Evolutionary conservation across 495 filamentous ascomycete species (phyloP).

Genomic region (Rhizodiscina lignyota): DNA sequence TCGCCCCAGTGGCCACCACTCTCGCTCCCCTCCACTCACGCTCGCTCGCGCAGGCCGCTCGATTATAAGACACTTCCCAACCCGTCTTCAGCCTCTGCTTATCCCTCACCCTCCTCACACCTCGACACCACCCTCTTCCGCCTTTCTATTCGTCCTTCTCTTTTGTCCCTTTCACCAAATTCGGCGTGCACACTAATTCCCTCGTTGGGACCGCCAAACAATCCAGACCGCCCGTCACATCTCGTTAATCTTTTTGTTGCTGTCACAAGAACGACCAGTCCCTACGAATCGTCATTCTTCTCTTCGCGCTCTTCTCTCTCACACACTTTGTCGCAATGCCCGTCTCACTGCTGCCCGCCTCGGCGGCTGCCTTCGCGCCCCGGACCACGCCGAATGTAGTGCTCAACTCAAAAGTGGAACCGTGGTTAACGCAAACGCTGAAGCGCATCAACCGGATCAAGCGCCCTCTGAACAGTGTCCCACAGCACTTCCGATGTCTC

Average conservation of each 20-base stretch:
- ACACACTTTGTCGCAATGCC: slow-evolving; percentile 51
- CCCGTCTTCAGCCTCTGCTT: too few species aligned
- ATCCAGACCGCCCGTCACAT: slow-evolving; percentile 7
- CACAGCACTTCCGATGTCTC: slow-evolving; percentile 90
- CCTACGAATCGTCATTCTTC: slow-evolving; percentile 28
- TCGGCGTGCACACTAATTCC: slow-evolving; percentile 42
- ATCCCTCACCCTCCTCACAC: too few species aligned
- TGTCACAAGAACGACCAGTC: too few species aligned
- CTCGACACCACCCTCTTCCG: slow-evolving; percentile 21
- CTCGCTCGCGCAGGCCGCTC: too few species aligned
- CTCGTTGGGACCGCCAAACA: slow-evolving; percentile 32
- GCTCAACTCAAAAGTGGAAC: slow-evolving; percentile 82
- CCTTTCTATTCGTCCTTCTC: slow-evolving; percentile 24
- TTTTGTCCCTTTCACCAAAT: slow-evolving; percentile 17
- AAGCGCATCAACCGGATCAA: slow-evolving; percentile 97
- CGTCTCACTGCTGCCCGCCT: slow-evolving; percentile 79
- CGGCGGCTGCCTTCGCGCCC: slow-evolving; percentile 91
- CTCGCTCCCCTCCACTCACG: too few species aligned
- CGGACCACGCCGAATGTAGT: slow-evolving; percentile 92
- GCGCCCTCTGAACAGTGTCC: slow-evolving; percentile 92
- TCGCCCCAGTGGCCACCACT: too few species aligned
- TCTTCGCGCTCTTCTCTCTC: slow-evolving; percentile 17
- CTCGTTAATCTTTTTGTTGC: slow-evolving; percentile 29
- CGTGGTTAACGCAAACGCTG: slow-evolving; percentile 91
- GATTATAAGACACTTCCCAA: too few species aligned